Conservation (phyloP, 169 alveolate species). For the Plasmodium coatneyi region DNA sequence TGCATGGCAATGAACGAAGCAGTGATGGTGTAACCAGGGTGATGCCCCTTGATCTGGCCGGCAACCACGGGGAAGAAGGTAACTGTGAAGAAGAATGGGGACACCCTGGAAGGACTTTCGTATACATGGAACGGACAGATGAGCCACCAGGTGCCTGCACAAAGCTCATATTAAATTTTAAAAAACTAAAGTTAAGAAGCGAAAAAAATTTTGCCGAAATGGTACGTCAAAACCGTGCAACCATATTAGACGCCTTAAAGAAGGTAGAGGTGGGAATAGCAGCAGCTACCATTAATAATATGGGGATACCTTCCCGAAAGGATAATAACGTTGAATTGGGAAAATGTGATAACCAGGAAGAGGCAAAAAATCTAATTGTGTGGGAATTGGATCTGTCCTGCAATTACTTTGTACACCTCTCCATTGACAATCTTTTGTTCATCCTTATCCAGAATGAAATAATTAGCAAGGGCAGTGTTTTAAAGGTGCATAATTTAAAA, state of each 20-base stretch:
- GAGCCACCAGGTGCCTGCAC: not conserved
- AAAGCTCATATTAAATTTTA: not conserved
- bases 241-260: not conserved
- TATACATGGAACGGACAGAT: not conserved
- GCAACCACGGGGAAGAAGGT: not conserved
- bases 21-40: not conserved
- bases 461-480: not conserved
- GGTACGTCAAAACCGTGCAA: not conserved
- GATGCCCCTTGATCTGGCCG: not conserved
- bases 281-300: not conserved
- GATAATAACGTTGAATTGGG: not conserved
- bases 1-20: not conserved
- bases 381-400: conserved; percentile 49
- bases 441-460: conserved; percentile 1
- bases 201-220: not conserved
- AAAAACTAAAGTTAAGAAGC: not conserved
- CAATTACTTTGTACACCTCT: conserved; percentile 8
- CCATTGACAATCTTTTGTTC: conserved; percentile 1
- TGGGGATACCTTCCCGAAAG: not conserved
- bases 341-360: not conserved
- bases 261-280: not conserved
- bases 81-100: not conserved
- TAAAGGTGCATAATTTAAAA: conserved; percentile 8
- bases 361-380: not conserved
- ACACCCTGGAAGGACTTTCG: not conserved